Evolutionary conservation across 1,284 basidiomycete genomes (phyloP), one percentile per base, ranked within the genome.

Genomic region (Ustilago bromivora): DNA sequence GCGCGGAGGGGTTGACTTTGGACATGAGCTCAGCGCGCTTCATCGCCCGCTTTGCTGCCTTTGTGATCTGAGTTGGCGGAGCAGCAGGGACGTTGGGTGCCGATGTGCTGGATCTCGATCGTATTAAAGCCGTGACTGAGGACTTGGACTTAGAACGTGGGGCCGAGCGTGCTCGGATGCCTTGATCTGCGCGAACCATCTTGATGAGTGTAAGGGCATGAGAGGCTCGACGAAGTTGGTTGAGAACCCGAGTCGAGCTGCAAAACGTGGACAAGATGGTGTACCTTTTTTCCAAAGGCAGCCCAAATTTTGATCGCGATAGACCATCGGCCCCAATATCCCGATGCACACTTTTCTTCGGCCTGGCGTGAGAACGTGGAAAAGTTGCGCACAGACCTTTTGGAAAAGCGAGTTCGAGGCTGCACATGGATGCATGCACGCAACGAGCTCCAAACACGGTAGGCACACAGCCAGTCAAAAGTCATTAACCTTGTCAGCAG

Each of bases 21-120:
- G 76, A 57, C 60, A 81, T 65, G 58, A 81, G 75, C 51, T 77
- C 75, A 31, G 66, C 63, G 23, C 78, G 74, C 60, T 80, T 81
- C 52, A 74, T 54, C 10, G 80, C 78, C 6, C 80, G 68, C 47
- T 81, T 81, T 47, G 73, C 75, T 8, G 80, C 77, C 53, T 81
- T 81, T 55, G 68, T 71, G 57, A 80, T 73, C 35, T 78, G 71
- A 2, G 64, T 66, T 1, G 67, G 61, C 31, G 64, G 71, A 5
- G 71, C 63, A 53, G 60, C 46, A 3, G 66, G 38, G 31, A 41
- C 53, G n/a, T 62, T 70, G 32, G 72, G 54, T 32, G 66, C 47
- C 0, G 63, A 41, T 11, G 57, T 57, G 36, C 66, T 59, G 15
- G 66, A 56, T 32, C 62, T 60, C 13, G 62, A 57, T 41, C 63